Evolutionary conservation across 208 protist genomes (phyloP), one percentile per base, ranked within the genome.

Genomic region (Acanthamoeba castellanii): DNA sequence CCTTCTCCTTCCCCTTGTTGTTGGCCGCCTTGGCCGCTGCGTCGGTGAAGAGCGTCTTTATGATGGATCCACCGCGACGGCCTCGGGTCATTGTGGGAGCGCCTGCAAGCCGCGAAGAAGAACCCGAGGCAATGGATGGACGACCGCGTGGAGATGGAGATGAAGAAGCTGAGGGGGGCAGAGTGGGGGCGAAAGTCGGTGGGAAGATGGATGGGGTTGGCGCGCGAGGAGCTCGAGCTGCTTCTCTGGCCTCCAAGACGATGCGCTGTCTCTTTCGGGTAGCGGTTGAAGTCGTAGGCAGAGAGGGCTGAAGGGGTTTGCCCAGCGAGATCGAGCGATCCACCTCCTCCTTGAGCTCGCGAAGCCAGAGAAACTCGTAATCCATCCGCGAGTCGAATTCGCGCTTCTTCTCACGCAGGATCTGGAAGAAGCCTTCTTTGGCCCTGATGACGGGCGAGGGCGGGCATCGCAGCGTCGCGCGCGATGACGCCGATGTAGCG

Each of bases 391-490:
- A 47, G 20, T 92, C 85, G 85, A 92, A 92, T 6, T 92, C 85
- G 34, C 64, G 85, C 37, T 92, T 92, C 85, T 92, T 92, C 55
- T 92, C 85, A n/a, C 64, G 55, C 55, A 92, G 64, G 14, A 92
- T 8, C 32, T 92, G 85, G 34, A 92, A 76, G 64, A 92, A 70
- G 11, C 85, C 64, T 52, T 92, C 64, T 25, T 92, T 66, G 3
- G 85, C 85, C 20, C 85, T 6, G 0, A 74, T 52, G 18, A 92
- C 30, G 16, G 85, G 85, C 34, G 76, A 85, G 13, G 76, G 47
- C 18, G 76, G 76, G 22, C 76, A 85, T 85, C 76, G 16, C 45
- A 85, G 47, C 34, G 42, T 11, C 45, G 76, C 13, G 20, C 74
- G 74, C 6, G 34, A 20, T 20, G 70, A 20, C 32, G 70, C 74